Base-by-base conservation (phyloP, 768 basidiomycete species). In the Russula abietina region DNA sequence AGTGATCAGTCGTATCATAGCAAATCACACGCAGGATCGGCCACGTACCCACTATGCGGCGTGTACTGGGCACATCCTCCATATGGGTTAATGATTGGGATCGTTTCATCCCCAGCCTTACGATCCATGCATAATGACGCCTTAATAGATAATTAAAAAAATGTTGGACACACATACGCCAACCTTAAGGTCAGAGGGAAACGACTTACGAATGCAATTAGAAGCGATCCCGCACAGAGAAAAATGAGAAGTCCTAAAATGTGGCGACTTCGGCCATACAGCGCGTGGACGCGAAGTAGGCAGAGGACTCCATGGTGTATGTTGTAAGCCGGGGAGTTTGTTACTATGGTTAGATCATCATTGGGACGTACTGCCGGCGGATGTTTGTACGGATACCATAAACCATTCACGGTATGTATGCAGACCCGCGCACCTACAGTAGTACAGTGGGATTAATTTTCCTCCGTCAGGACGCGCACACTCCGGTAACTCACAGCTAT, bases 381-480 rank as follows among this genome's bases (percentile, higher is more conserved):
- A 36, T 3, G 30, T 5, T 14, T 64, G 62, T 16, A 59, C 1
- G 17, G 49, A 3, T 7, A 64, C 26, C 33, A 45, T 52, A 17
- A 64, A 33, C 12, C 24, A 19, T 24, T 55, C 52, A 10, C 36
- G 46, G 6, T 64, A 64, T 7, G 7, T 1, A 28, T 64, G 52
- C 14, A 64, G 17, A n/a, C 36, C 53, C 30, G 48, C 10, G 22
- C 61, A 62, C 22, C 61, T 62, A n/a, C n/a, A n/a, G n/a, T n/a
- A 43, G 16, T 5, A 24, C 3, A 17, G 22, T 22, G 1, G 17
- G 24, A 36, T 62, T 12, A 57, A 22, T 38, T 41, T 51, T 2
- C 10, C 26, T 30, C 14, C 26, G 2, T 41, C 17, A 0, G 22
- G 17, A 24, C 19, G 6, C n/a, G 36, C n/a, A 45, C n/a, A 12